phyloP scores from a whole-genome alignment of 768 basidiomycete genomes.

The Lenzites betulinus region DNA sequence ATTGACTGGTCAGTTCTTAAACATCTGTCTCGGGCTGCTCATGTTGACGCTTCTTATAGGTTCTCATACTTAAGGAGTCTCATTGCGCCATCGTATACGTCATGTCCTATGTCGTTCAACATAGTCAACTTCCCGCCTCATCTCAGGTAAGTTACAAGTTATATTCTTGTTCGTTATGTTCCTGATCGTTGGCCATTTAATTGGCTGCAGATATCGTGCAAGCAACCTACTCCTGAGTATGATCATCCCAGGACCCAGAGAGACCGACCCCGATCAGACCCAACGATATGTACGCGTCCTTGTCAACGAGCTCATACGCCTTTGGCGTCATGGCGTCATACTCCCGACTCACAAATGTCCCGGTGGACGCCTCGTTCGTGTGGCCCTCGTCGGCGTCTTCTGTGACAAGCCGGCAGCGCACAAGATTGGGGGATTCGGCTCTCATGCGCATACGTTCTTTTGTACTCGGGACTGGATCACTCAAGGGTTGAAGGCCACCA shows the following conservation, averaged over 20 bases:
- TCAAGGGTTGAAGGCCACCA: slow-evolving; percentile 25
- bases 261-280: slow-evolving; percentile 7
- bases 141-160: slow-evolving; percentile 28
- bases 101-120: slow-evolving; percentile 36
- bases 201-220: slow-evolving; percentile 8
- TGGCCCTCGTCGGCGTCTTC: slow-evolving; percentile 36
- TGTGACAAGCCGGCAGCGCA: slow-evolving; percentile 44
- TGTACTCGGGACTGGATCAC: slow-evolving; percentile 41
- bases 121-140: slow-evolving; percentile 34
- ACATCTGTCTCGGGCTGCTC: neutral
- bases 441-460: slow-evolving; percentile 35
- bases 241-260: slow-evolving; percentile 19
- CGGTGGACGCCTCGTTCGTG: slow-evolving; percentile 32
- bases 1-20: slow-evolving; percentile 35
- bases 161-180: slow-evolving; percentile 31
- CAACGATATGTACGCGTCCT: slow-evolving; percentile 2
- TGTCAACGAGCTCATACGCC: slow-evolving; percentile 5
- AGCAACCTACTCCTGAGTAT: neutral
- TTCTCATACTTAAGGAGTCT: slow-evolving; percentile 39
- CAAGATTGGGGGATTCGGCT: slow-evolving; percentile 35
- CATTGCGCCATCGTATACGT: slow-evolving; percentile 39
- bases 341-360: slow-evolving; percentile 4
- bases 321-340: slow-evolving; percentile 5
- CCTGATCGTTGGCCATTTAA: slow-evolving; percentile 26
- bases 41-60: no score